Evolutionary conservation across 1,284 basidiomycete species (phyloP), one percentile per base, ranked within the genome.

Genomic region (Retiboletus flavoniger): DNA sequence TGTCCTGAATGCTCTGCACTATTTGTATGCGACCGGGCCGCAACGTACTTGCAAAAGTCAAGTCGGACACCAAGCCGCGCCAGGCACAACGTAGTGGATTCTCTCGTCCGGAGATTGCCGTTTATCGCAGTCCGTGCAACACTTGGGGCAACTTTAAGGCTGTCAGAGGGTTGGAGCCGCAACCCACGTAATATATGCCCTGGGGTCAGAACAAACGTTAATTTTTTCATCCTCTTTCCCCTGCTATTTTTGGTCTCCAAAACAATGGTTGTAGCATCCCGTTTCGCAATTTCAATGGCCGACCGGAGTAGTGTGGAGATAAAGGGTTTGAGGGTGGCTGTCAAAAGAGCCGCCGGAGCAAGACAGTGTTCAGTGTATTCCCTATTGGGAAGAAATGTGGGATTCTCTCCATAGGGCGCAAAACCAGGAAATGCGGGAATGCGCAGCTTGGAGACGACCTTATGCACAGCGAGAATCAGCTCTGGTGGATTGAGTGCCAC

Each of bases 151-250:
- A 3, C 13, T n/a, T 46, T 60, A 29, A 42, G 19, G 39, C 28
- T 32, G 41, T 49, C 54, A 38, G 54, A 40, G 21, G 53, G 3
- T 44, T 54, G 59, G 7, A 57, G 53, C 29, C 50, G 58, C 31
- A 76, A 57, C 10, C 75, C 75, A 17, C 72, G 67, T 39, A 72
- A 53, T 43, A 76, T 54, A 50, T 76, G 75, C 28, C 68, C 62
- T 5, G 74, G 75, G 1, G 75, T 73, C 45, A 76, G 61, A 49
- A 72, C 46, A n/a, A 64, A 60, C 4, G 63, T 55, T 10, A 70
- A 16, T 51, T 69, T 72, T 17, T 65, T 72, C 51, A 16, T 46
- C 52, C 55, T 68, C 51, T 58, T 69, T 39, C 58, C 50, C n/a
- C 60, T 64, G 32, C 53, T 47, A 7, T 36, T 41, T 55, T 64